A percentile compares a stretch with the other conserved stretches of the same genome.
Conservation (phyloP, 129 eudicot genomes). For the Chrysanthemum seticuspe region DNA sequence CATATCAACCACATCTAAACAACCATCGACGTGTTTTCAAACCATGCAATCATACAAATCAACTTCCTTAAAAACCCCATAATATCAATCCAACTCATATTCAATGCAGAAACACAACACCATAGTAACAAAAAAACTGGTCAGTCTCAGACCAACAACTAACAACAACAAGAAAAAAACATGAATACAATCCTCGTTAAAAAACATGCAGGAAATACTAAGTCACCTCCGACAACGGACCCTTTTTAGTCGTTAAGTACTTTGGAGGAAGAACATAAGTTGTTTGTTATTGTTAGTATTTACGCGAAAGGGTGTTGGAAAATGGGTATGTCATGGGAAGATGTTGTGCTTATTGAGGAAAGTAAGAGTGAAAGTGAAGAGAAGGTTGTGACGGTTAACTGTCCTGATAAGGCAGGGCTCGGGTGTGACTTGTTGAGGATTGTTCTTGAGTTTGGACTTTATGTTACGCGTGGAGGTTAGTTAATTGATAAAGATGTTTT, state of each 20-base stretch:
- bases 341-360: slow-evolving; percentile 50
- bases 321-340: slow-evolving; percentile 66
- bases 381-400: slow-evolving; percentile 53
- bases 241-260: background rate
- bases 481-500: too few species aligned
- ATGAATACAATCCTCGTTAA: background rate
- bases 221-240: slow-evolving; percentile 9
- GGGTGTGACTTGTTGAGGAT: slow-evolving; percentile 63
- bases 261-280: too few species aligned
- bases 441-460: slow-evolving; percentile 63
- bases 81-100: too few species aligned
- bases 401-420: slow-evolving; percentile 74
- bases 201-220: slow-evolving; percentile 11
- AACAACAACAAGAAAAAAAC: too few species aligned
- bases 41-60: background rate
- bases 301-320: background rate
- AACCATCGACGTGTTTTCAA: background rate
- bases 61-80: background rate
- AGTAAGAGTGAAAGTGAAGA: slow-evolving; percentile 44
- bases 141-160: too few species aligned
- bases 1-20: slow-evolving; percentile 1
- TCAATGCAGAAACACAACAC: too few species aligned
- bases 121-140: too few species aligned
- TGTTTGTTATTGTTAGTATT: too few species aligned
- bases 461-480: slow-evolving; percentile 64